These are phyloP conservation scores for Heterobasidion parviporum DNA, from an alignment of 1,284 basidiomycete species.

Conservation along the genomic window DNA sequence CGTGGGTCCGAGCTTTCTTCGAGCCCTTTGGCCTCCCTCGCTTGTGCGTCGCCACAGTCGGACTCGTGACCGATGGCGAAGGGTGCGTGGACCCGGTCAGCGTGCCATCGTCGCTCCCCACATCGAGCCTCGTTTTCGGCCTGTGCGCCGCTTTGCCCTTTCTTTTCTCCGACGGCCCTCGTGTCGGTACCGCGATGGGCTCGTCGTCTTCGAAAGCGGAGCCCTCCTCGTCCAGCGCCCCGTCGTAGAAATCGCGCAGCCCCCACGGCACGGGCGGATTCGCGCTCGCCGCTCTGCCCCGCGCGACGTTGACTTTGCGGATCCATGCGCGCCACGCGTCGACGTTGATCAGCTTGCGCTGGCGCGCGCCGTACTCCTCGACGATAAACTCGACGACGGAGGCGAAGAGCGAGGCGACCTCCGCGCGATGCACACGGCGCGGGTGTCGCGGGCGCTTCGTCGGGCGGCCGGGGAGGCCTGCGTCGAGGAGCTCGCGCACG, in stretches of 20 bases:
- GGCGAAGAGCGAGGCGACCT: slow-evolving; percentile 8
- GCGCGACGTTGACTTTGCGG: background rate
- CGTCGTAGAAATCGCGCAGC: slow-evolving; percentile 6
- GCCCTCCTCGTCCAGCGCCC: background rate
- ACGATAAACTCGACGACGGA: slow-evolving; percentile 10
- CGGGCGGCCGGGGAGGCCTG: background rate
- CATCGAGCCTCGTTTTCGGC: background rate
- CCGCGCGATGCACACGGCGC: slow-evolving; percentile 8
- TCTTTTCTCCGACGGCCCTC: background rate
- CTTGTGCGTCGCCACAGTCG: background rate
- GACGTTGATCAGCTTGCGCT: background rate
- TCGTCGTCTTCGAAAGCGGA: background rate
- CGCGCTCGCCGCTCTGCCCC: background rate
- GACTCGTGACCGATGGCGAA: background rate
- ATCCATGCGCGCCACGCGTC: slow-evolving; percentile 4
- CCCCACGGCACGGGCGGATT: slow-evolving; percentile 6
- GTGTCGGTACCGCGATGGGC: background rate
- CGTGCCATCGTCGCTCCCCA: background rate
- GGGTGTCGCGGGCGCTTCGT: slow-evolving; percentile 5
- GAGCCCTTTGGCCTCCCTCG: background rate
- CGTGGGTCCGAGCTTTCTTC: background rate
- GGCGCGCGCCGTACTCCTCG: background rate
- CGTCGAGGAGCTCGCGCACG: background rate
- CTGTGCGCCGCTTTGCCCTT: background rate
- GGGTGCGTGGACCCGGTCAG: background rate